Evolutionary conservation across 2,329 filamentous ascomycete genomes (phyloP).

Genomic region (Fusarium siculi): DNA sequence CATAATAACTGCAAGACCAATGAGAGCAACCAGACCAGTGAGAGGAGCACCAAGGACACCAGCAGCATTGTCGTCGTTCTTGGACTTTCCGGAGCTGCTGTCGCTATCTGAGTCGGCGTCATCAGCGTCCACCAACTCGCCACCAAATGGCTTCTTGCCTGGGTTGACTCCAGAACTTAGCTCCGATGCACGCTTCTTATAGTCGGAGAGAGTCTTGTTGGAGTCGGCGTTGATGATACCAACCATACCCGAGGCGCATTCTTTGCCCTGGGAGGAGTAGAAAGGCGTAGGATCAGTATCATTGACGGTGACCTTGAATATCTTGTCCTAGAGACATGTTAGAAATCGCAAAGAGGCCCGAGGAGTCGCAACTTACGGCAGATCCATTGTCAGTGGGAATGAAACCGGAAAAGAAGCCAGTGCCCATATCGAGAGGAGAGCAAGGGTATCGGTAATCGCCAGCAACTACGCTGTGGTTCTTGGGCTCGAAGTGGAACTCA

Average conservation of each 20-base stretch:
- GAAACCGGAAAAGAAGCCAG: constrained; percentile 54
- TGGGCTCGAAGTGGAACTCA: constrained; percentile 51
- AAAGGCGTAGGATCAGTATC: constrained; percentile 50
- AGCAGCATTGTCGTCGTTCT: constrained; percentile 30
- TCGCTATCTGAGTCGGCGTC: constrained; percentile 20
- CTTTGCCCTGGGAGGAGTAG: constrained; percentile 53
- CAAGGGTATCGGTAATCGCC: constrained; percentile 52
- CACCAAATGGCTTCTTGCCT: constrained; percentile 42
- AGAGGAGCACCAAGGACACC: constrained; percentile 29
- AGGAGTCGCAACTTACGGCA: constrained; percentile 37
- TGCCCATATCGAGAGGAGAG: constrained; percentile 45
- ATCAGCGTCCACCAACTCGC: constrained; percentile 42
- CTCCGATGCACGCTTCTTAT: constrained; percentile 45
- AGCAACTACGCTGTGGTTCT: constrained; percentile 53
- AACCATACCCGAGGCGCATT: constrained; percentile 54
- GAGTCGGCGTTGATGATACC: constrained; percentile 51
- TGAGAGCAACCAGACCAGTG: constrained; percentile 25
- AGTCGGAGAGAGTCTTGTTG: constrained; percentile 47
- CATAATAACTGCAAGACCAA: constrained; percentile 36
- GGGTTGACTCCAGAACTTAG: constrained; percentile 45
- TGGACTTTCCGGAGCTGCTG: constrained; percentile 18
- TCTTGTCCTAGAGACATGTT: constrained; percentile 43
- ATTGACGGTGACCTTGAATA: constrained; percentile 50
- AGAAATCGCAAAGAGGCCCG: not conserved
- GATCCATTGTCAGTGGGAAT: constrained; percentile 44